A percentile compares a stretch with the other conserved stretches of the same genome.
These are phyloP conservation scores for Citrus maxima DNA, from an alignment of 345 rosid species.

Conservation along the genomic window DNA sequence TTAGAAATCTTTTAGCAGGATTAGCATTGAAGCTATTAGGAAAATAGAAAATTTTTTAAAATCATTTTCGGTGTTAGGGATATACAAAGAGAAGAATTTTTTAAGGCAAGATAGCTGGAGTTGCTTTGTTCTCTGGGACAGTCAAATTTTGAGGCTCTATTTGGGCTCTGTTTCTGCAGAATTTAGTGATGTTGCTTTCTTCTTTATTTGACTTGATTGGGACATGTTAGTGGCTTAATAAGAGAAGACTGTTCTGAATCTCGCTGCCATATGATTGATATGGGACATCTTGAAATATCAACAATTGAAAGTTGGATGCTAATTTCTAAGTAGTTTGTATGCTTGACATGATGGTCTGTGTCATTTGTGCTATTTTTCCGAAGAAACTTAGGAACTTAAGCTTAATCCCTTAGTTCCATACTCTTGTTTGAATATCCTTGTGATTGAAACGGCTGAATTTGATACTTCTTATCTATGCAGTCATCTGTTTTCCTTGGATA, in stretches of 20 bases:
- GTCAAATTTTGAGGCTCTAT: not conserved
- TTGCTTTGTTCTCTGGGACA: not conserved
- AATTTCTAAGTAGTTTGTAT: not conserved
- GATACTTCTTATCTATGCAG: not conserved
- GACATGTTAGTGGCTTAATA: not conserved
- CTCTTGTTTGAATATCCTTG: not conserved
- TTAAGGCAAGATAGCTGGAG: not conserved
- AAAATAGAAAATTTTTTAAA: not conserved
- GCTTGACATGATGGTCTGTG: not conserved
- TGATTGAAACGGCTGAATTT: not conserved
- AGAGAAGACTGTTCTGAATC: not conserved
- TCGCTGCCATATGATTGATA: not conserved
- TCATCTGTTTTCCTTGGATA: not conserved
- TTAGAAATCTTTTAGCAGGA: not conserved
- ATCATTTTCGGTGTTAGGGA: not conserved
- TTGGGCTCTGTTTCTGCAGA: not conserved
- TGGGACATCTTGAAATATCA: not conserved
- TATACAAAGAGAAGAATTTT: not conserved
- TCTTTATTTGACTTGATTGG: not conserved
- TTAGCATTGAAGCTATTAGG: not conserved
- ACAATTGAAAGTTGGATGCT: conserved; percentile 1
- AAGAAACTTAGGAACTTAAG: not conserved
- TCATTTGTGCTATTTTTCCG: not conserved
- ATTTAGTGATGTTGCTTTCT: not conserved
- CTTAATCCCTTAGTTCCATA: not conserved